These are phyloP conservation scores for Micractinium sp. DNA, from an alignment of 139 green algal species.

Conservation along the genomic window DNA sequence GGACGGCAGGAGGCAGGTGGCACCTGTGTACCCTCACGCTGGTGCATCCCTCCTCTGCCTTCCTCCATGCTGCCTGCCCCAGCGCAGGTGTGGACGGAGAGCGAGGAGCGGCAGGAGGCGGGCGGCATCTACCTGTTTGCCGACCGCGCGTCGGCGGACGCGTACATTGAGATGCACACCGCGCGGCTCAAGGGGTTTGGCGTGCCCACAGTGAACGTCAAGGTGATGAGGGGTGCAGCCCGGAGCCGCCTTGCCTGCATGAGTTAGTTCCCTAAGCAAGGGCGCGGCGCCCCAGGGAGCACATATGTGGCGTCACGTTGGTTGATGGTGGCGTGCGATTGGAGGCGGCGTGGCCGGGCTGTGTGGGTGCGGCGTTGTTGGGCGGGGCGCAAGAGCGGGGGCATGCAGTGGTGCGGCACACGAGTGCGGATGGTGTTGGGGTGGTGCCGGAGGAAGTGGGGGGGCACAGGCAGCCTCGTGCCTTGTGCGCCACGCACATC, in stretches of 20 bases:
- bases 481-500: too few species aligned
- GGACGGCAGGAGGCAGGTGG: too few species aligned
- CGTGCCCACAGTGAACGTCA: neutral
- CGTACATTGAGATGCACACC: slow-evolving; percentile 1
- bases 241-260: too few species aligned
- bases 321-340: too few species aligned
- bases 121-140: slow-evolving; percentile 8
- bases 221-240: neutral
- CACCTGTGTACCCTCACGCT: too few species aligned
- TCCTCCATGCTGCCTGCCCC: neutral
- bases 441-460: neutral
- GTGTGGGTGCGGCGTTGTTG: too few species aligned
- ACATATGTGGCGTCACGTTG: too few species aligned
- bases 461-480: neutral
- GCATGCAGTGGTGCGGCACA: too few species aligned
- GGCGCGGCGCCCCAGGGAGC: too few species aligned
- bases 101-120: neutral
- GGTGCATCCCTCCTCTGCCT: neutral
- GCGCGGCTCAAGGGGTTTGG: slow-evolving; percentile 4
- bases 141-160: neutral
- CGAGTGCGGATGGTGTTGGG: neutral
- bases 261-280: too few species aligned
- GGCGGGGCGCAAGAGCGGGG: too few species aligned
- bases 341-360: too few species aligned
- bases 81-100: slow-evolving; percentile 1